These are phyloP conservation scores for Sungouiella thailandica DNA, from an alignment of 805 yeast species.

Conservation along the genomic window DNA sequence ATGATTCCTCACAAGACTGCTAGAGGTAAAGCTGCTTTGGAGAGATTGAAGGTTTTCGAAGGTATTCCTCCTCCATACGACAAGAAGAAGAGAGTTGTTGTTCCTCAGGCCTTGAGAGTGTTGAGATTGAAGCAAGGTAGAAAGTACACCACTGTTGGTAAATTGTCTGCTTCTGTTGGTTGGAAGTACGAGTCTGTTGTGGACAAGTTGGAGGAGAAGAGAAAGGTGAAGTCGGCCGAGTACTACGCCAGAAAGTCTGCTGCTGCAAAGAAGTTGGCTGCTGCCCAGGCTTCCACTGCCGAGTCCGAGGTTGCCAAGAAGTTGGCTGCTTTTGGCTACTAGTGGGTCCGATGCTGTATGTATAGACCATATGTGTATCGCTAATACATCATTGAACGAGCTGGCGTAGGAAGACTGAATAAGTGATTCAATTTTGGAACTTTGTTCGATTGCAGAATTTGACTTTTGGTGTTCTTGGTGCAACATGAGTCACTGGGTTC, in stretches of 20 bases:
- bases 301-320: conserved; percentile 87
- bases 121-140: conserved; percentile 99
- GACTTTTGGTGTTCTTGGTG: no score
- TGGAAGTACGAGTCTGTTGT: conserved; percentile 99
- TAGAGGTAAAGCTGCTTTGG: conserved; percentile 99
- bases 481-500: no score
- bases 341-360: conserved; percentile 29
- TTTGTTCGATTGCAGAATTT: no score
- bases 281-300: conserved; percentile 85
- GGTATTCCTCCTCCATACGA: conserved; percentile 99
- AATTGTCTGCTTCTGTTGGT: conserved; percentile 94
- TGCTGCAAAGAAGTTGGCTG: conserved; percentile 82
- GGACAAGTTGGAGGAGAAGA: conserved; percentile 96
- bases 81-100: conserved; percentile 99
- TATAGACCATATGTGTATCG: conserved; percentile 13
- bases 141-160: conserved; percentile 98
- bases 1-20: conserved; percentile 99
- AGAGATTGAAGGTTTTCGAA: conserved; percentile 98
- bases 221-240: conserved; percentile 98
- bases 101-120: conserved; percentile 99
- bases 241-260: conserved; percentile 99
- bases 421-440: conserved; percentile 8
- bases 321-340: conserved; percentile 97
- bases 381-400: conserved; percentile 12
- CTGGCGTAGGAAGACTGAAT: no score